Evolutionary conservation across 306 rosid species (phyloP).

Genomic region (Malus orientalis): DNA sequence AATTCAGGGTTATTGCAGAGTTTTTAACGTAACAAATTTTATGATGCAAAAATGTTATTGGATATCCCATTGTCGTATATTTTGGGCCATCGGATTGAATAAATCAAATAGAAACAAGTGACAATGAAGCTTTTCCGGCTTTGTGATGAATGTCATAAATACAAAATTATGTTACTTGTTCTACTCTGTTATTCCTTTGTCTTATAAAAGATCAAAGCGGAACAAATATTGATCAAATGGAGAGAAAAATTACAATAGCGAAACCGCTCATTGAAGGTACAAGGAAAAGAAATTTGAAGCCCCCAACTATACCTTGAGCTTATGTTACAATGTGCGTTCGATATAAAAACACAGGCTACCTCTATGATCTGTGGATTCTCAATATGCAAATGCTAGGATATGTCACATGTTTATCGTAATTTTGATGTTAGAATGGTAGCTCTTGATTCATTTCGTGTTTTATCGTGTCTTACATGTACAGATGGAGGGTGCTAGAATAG

Average conservation of each 20-base stretch:
- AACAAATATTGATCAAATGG: no score
- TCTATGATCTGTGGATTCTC: neutral
- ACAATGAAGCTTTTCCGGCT: neutral
- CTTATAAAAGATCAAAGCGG: no score
- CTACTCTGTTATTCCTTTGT: neutral
- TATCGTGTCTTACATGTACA: neutral
- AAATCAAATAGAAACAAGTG: no score
- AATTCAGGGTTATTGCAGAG: neutral
- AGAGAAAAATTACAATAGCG: no score
- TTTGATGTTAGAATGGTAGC: neutral
- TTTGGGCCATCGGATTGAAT: no score
- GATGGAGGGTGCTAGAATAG: neutral
- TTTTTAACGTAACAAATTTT: neutral
- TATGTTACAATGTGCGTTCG: neutral
- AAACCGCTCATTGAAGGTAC: no score
- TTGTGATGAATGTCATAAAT: neutral
- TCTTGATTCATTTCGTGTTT: neutral
- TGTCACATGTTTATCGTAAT: neutral
- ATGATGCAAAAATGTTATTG: neutral
- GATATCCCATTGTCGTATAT: neutral
- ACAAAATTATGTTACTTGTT: neutral
- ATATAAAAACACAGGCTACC: no score
- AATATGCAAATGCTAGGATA: no score
- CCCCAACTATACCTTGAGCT: no score
- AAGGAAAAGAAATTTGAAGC: no score